phyloP scores from a whole-genome alignment of 2,329 filamentous ascomycete species.

The Xylariaceae sp. region DNA sequence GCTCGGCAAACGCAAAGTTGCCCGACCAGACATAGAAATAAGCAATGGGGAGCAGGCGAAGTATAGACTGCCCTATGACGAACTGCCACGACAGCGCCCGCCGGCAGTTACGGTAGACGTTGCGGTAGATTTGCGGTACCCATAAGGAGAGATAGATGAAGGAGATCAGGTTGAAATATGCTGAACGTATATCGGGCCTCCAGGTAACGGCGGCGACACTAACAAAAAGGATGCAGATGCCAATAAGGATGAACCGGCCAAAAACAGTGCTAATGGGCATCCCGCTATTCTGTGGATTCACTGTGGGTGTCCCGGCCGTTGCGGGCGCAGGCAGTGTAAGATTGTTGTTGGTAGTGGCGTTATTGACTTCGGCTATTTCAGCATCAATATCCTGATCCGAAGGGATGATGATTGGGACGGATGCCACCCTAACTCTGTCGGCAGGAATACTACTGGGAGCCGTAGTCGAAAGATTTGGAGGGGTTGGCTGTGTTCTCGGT shows the following conservation, averaged over 20 bases:
- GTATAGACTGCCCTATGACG: slow-evolving; percentile 73
- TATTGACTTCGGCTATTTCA: slow-evolving; percentile 47
- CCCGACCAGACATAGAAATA: slow-evolving; percentile 78
- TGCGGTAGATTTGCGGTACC: slow-evolving; percentile 87
- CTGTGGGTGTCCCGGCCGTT: slow-evolving; percentile 30
- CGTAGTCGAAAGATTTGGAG: slow-evolving; percentile 17
- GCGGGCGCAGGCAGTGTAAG: slow-evolving; percentile 30
- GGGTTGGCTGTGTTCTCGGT: slow-evolving; percentile 20
- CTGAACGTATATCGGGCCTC: slow-evolving; percentile 51
- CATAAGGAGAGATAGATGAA: slow-evolving; percentile 85
- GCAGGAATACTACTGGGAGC: slow-evolving; percentile 24
- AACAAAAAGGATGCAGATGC: slow-evolving; percentile 54
- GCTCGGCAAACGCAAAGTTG: slow-evolving; percentile 76
- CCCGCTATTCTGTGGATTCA: slow-evolving; percentile 28
- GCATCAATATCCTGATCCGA: slow-evolving; percentile 61
- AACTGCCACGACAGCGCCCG: slow-evolving; percentile 90
- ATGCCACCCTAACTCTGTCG: slow-evolving; percentile 24
- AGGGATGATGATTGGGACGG: slow-evolving; percentile 54
- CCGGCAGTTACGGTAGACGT: slow-evolving; percentile 84
- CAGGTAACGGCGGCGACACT: slow-evolving; percentile 58
- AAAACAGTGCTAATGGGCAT: slow-evolving; percentile 53
- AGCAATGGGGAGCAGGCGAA: slow-evolving; percentile 73
- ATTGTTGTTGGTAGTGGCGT: slow-evolving; percentile 28
- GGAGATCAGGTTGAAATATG: slow-evolving; percentile 60
- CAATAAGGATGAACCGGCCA: slow-evolving; percentile 53